Evolutionary conservation across 306 rosid species (phyloP).

Genomic region (Luffa acutangula): DNA sequence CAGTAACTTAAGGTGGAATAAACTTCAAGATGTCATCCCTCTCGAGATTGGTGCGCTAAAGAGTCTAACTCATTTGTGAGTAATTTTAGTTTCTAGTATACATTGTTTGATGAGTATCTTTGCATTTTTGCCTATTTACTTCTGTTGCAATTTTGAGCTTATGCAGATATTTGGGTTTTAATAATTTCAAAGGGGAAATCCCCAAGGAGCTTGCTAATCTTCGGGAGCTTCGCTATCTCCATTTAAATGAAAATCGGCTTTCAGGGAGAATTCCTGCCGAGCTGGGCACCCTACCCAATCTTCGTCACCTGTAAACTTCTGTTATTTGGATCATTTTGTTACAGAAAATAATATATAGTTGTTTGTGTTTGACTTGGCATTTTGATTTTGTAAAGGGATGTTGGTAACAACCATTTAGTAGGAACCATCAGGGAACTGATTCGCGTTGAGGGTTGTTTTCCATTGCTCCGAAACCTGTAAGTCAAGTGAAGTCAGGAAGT

Average conservation of each 20-base stretch:
- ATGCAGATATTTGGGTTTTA: constrained; percentile 82
- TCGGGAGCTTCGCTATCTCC: constrained; percentile 79
- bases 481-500: constrained; percentile 9
- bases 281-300: constrained; percentile 82
- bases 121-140: neutral
- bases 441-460: constrained; percentile 92
- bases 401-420: constrained; percentile 90
- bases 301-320: constrained; percentile 64
- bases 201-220: constrained; percentile 95
- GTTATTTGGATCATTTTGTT: neutral
- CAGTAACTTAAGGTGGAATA: constrained; percentile 98
- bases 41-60: constrained; percentile 87
- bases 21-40: constrained; percentile 87
- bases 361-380: neutral
- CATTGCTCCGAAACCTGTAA: constrained; percentile 79
- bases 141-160: neutral
- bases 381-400: constrained; percentile 50
- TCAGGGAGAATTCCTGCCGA: constrained; percentile 85
- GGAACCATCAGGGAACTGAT: constrained; percentile 96
- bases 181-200: constrained; percentile 89
- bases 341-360: neutral
- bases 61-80: constrained; percentile 94
- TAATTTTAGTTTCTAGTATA: constrained; percentile 9
- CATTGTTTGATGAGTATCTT: neutral
- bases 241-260: constrained; percentile 79